A percentile compares a stretch with the other conserved stretches of the same genome.
These are phyloP conservation scores for Geotrichum armillariae DNA, from an alignment of 1,139 yeast genomes.

Conservation along the genomic window DNA sequence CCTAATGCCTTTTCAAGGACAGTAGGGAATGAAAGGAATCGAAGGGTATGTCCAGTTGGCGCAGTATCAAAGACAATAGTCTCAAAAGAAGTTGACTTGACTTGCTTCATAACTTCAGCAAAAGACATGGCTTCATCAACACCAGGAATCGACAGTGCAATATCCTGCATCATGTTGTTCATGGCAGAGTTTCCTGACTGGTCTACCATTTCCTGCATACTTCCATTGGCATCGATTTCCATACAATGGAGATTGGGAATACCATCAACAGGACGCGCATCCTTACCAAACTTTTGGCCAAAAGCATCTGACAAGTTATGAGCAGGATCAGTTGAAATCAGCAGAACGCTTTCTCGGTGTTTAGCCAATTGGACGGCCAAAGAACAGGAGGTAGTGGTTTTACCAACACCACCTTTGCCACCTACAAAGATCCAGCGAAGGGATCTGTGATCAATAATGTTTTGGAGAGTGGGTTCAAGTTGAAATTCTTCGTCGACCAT, in stretches of 20 bases:
- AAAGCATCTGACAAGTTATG: slow-evolving; percentile 96
- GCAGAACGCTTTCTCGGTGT: slow-evolving; percentile 75
- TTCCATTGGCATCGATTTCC: slow-evolving; percentile 98
- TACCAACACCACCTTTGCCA: slow-evolving; percentile 99
- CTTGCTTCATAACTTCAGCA: slow-evolving; percentile 96
- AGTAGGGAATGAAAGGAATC: slow-evolving; percentile 91
- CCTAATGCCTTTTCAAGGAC: slow-evolving; percentile 84
- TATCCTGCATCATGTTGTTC: slow-evolving; percentile 73
- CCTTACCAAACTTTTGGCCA: slow-evolving; percentile 96
- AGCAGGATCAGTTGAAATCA: slow-evolving; percentile 97
- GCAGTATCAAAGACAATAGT: slow-evolving; percentile 97
- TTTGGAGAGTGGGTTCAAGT: slow-evolving; percentile 44
- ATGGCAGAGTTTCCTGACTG: slow-evolving; percentile 41
- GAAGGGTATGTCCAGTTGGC: slow-evolving; percentile 95
- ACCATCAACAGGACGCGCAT: slow-evolving; percentile 91
- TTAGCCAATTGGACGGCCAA: slow-evolving; percentile 87
- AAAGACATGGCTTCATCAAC: slow-evolving; percentile 96
- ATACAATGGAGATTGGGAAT: slow-evolving; percentile 85
- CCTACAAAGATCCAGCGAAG: slow-evolving; percentile 97
- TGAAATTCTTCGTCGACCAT: slow-evolving; percentile 28
- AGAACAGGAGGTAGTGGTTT: slow-evolving; percentile 95
- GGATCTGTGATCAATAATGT: slow-evolving; percentile 46
- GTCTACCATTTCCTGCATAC: slow-evolving; percentile 83
- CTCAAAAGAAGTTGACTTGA: slow-evolving; percentile 80
- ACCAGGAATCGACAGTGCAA: slow-evolving; percentile 96